Conservation (phyloP, 805 yeast genomes). For the Pichia heedii region DNA sequence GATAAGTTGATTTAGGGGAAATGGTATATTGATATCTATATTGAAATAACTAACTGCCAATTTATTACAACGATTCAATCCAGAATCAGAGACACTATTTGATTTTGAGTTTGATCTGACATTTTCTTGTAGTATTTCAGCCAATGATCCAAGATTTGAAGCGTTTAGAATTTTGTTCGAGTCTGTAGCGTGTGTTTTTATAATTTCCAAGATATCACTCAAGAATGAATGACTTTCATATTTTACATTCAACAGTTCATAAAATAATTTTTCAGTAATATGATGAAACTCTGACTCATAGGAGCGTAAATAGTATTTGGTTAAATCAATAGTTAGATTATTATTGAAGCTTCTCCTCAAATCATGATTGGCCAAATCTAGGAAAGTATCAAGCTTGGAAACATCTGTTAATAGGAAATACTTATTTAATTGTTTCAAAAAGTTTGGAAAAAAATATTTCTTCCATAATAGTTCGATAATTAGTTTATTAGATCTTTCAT, state of each 20-base stretch:
- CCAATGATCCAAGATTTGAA: slow-evolving; percentile 35
- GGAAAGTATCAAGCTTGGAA: slow-evolving; percentile 42
- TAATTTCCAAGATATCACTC: slow-evolving; percentile 36
- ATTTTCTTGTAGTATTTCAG: slow-evolving; percentile 36
- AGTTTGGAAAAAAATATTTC: slow-evolving; percentile 45
- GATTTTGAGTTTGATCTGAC: slow-evolving; percentile 15
- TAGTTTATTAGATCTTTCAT: slow-evolving; percentile 54
- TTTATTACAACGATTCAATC: slow-evolving; percentile 27
- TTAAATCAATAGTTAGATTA: slow-evolving; percentile 26
- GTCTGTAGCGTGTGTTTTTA: slow-evolving; percentile 46
- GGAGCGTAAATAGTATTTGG: slow-evolving; percentile 21
- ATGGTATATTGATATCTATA: slow-evolving; percentile 61
- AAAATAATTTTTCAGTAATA: background rate
- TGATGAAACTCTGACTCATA: slow-evolving; percentile 10
- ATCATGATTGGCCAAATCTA: slow-evolving; percentile 43
- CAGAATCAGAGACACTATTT: background rate
- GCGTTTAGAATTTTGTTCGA: slow-evolving; percentile 42
- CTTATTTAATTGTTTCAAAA: slow-evolving; percentile 44
- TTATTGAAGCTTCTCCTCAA: slow-evolving; percentile 30
- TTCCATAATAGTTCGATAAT: slow-evolving; percentile 48
- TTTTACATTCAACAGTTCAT: background rate
- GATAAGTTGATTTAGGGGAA: slow-evolving; percentile 73
- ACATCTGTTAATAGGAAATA: slow-evolving; percentile 50
- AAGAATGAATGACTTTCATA: slow-evolving; percentile 16
- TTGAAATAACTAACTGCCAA: slow-evolving; percentile 44